Conservation (phyloP, 176 grass and related monocot genomes). For the Miscanthus lutarioriparius region DNA sequence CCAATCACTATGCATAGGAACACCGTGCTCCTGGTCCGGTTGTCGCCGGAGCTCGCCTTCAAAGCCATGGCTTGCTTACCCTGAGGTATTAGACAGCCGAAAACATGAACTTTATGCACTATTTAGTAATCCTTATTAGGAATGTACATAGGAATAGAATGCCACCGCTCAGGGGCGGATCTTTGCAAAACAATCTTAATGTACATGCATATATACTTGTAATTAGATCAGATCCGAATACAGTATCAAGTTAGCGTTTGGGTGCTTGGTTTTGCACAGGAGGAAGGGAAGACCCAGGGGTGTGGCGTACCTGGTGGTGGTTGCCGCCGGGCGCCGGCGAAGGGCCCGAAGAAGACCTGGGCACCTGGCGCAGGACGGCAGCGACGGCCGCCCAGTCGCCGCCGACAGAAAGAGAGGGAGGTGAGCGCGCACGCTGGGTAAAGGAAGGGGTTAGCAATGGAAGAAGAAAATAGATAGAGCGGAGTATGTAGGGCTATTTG, state of each 20-base stretch:
- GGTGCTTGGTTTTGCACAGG: background rate
- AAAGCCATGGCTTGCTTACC: constrained; percentile 55
- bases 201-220: background rate
- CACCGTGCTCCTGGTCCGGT: constrained; percentile 69
- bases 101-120: background rate
- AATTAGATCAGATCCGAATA: background rate
- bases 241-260: background rate
- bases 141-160: background rate
- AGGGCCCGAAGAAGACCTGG: background rate
- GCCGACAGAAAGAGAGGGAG: background rate
- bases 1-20: constrained; percentile 72
- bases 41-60: constrained; percentile 60
- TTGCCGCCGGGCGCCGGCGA: background rate
- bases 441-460: background rate
- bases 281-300: background rate
- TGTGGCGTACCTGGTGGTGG: background rate
- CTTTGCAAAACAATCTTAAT: background rate
- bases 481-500: background rate
- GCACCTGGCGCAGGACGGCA: background rate
- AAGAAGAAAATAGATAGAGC: background rate
- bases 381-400: background rate
- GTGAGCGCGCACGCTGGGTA: background rate
- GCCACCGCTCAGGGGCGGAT: background rate
- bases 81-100: constrained; percentile 22
- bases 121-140: background rate